Evolutionary conservation across 441 rosid genomes (phyloP).

Genomic region (Eruca vesicaria): DNA sequence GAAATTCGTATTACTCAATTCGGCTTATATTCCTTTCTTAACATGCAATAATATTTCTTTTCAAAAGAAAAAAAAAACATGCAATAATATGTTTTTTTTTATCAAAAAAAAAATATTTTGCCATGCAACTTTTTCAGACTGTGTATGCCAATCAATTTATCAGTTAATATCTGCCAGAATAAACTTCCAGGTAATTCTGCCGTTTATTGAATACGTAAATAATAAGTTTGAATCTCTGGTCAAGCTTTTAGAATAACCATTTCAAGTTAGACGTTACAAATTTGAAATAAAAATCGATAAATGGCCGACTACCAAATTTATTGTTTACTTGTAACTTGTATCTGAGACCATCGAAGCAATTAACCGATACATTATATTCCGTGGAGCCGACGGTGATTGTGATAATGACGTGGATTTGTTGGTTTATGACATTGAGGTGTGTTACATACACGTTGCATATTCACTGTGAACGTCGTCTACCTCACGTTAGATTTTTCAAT

Average conservation of each 20-base stretch:
- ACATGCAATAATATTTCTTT: neutral
- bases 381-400: constrained; percentile 19
- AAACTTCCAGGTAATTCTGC: neutral
- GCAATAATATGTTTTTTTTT: neutral
- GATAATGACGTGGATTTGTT: constrained; percentile 17
- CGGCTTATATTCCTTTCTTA: neutral
- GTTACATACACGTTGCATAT: constrained; percentile 23
- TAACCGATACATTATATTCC: neutral
- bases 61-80: no score
- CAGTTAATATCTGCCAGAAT: neutral
- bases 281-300: neutral
- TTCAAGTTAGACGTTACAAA: constrained; percentile 8
- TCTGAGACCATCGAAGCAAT: constrained; percentile 7
- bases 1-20: neutral
- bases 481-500: constrained; percentile 7
- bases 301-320: neutral
- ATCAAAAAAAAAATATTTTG: no score
- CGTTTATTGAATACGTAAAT: no score
- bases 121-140: neutral
- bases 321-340: neutral
- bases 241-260: neutral
- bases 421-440: neutral
- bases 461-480: constrained; percentile 13
- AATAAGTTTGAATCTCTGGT: constrained; percentile 6
- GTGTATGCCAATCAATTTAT: neutral